Percentiles rank a stretch among this genome's conserved stretches.
Conservation (phyloP, 163 green algal species). For the Coccomyxa subellipsoidea region DNA sequence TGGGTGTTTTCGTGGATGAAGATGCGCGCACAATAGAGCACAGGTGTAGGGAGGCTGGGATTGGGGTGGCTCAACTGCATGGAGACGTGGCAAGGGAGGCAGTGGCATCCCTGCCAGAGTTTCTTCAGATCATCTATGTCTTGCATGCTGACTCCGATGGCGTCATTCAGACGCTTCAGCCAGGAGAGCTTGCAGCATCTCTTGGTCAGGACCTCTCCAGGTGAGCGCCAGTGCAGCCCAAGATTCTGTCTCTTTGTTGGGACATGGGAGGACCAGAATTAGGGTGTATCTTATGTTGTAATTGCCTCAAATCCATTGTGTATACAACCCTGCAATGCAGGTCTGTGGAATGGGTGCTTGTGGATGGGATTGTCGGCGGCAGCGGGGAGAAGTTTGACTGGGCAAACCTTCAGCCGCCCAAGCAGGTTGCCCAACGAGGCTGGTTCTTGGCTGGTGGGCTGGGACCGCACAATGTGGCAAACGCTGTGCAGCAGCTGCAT, state of each 20-base stretch:
- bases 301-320: background rate
- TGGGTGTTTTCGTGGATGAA: conserved; percentile 89
- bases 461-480: conserved; percentile 64
- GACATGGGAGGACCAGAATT: background rate
- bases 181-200: conserved; percentile 15
- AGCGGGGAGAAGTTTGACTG: conserved; percentile 72
- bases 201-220: conserved; percentile 12
- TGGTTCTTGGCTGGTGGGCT: conserved; percentile 83
- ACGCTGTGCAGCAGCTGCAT: conserved; percentile 47
- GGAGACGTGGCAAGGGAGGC: conserved; percentile 56
- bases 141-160: conserved; percentile 61
- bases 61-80: conserved; percentile 76
- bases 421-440: conserved; percentile 26
- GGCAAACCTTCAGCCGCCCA: conserved; percentile 44
- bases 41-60: conserved; percentile 37
- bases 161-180: conserved; percentile 44
- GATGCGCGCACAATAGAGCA: conserved; percentile 56
- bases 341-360: conserved; percentile 66
- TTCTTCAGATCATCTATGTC: conserved; percentile 66
- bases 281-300: background rate
- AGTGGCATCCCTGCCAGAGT: conserved; percentile 35
- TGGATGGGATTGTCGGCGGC: conserved; percentile 73
- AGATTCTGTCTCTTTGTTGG: background rate
- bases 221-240: background rate
- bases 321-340: conserved; percentile 14